Percentiles rank a stretch among this genome's conserved stretches.
Conservation (phyloP, 108 stramenopile genomes). For the Nitzschia putrida region DNA sequence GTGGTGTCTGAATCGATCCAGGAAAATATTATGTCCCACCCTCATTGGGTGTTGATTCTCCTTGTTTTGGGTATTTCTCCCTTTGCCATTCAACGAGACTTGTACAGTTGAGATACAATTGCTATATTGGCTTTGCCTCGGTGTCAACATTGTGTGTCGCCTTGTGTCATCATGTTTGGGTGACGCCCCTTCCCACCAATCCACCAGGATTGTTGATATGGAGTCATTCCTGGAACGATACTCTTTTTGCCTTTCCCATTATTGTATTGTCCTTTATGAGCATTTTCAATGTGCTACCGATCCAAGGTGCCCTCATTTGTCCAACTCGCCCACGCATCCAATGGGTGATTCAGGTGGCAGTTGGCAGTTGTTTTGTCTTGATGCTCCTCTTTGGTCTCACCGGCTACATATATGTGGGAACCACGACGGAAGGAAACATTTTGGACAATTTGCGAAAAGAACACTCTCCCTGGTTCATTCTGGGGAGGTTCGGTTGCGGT, state of each 20-base stretch:
- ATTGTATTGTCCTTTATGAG: slow-evolving; percentile 69
- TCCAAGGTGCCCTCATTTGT: slow-evolving; percentile 55
- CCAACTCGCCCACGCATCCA: slow-evolving; percentile 58
- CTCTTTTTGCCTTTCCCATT: slow-evolving; percentile 68
- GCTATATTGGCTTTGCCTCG: slow-evolving; percentile 77
- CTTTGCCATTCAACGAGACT: slow-evolving; percentile 57
- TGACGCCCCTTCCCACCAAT: neutral
- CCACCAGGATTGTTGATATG: slow-evolving; percentile 13
- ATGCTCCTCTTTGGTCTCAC: slow-evolving; percentile 56
- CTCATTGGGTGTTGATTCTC: neutral
- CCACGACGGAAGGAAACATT: slow-evolving; percentile 60
- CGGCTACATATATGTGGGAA: slow-evolving; percentile 66
- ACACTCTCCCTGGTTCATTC: slow-evolving; percentile 37
- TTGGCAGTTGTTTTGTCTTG: slow-evolving; percentile 48
- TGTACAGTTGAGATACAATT: slow-evolving; percentile 81
- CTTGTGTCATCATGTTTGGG: slow-evolving; percentile 28
- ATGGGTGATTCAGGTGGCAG: slow-evolving; percentile 43
- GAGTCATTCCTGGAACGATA: slow-evolving; percentile 18
- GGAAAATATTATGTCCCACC: neutral
- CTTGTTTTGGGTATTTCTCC: slow-evolving; percentile 60
- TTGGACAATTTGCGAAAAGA: slow-evolving; percentile 49
- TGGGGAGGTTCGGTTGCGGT: slow-evolving; percentile 73
- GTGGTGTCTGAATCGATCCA: neutral
- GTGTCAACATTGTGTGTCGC: slow-evolving; percentile 60
- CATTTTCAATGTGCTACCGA: slow-evolving; percentile 73